These are phyloP conservation scores for Cichorium intybus DNA, from an alignment of 140 eudicot species.

Conservation along the genomic window DNA sequence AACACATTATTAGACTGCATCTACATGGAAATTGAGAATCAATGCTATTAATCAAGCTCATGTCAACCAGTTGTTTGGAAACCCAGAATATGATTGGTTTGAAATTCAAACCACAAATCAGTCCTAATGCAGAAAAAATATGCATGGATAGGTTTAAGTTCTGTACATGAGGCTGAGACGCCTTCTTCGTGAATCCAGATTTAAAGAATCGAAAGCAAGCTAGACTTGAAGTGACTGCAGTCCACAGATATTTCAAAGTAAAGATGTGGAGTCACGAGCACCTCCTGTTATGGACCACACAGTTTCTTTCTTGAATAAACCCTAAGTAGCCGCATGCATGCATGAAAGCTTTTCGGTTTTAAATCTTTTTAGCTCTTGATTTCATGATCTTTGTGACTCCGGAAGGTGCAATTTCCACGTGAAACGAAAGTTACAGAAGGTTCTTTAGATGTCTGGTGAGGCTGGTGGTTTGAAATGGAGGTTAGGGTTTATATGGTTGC, in stretches of 20 bases:
- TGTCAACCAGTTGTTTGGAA: conserved; percentile 7
- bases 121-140: neutral
- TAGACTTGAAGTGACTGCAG: neutral
- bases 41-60: neutral
- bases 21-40: neutral
- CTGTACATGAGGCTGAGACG: conserved; percentile 17
- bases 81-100: neutral
- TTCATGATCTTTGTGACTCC: conserved; percentile 25
- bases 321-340: neutral
- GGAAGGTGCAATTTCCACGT: conserved; percentile 9
- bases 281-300: conserved; percentile 18
- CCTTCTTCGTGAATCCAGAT: conserved; percentile 22
- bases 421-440: conserved; percentile 13
- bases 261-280: conserved; percentile 17
- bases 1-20: neutral
- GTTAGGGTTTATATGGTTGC: conserved; percentile 25
- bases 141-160: conserved; percentile 6
- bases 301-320: neutral
- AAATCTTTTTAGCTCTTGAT: conserved; percentile 2
- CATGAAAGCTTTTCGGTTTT: conserved; percentile 12
- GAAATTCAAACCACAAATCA: neutral
- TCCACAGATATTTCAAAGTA: conserved; percentile 3
- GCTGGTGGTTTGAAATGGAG: conserved; percentile 15
- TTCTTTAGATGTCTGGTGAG: conserved; percentile 19
- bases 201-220: neutral